Base-by-base conservation (phyloP, 164 flowering plant species). In the Tetrastigma voinierianum region DNA sequence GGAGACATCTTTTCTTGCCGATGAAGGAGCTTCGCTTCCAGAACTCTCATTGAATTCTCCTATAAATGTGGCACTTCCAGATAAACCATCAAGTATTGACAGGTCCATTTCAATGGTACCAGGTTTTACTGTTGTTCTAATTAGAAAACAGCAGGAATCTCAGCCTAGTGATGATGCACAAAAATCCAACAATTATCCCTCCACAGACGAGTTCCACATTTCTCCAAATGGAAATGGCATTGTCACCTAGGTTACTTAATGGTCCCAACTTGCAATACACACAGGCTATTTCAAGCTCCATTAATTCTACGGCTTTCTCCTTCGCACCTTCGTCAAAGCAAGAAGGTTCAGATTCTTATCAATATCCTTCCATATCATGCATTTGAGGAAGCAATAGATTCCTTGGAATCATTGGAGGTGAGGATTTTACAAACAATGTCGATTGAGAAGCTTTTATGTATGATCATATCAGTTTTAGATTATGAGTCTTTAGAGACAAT, bases 1-100 rank as follows among this genome's bases (percentile, higher is more conserved):
- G 74, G 99, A 96, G 83, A 96, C 98, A 62, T 96, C 89, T 71
- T 96, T 96, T 80, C 97, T 93, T 75, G 99, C 98, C 59, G 98
- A 96, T 80, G 98, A 96, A 83, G 97, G 98, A 59, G 99, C 97
- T 58, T 82, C 93, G 53, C 82, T 95, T 57, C 96, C 98, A 40
- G 97, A 91, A 71, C 81, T 93, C 47, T 92, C 96, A 2, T 71
- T 91, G 69, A 80, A 84, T 40, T 71, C 96, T 66, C 93, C 95
- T 57, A 78, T 93, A 66, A 86, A 86, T 18, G 98, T 96, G 62
- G 90, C 91, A 69, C 86, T 93, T 70, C 96, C 92, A 11, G 89
- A 85, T 72, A 91, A 90, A 72, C 71, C 90, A 59, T 81, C 88
- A 57, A 75, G 72, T 57, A 80, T 87, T 62, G 95, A 82, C 61